Percentiles rank a stretch among this genome's conserved stretches.
phyloP scores from a whole-genome alignment of 306 rosid species.

The Trifolium fragiferum region DNA sequence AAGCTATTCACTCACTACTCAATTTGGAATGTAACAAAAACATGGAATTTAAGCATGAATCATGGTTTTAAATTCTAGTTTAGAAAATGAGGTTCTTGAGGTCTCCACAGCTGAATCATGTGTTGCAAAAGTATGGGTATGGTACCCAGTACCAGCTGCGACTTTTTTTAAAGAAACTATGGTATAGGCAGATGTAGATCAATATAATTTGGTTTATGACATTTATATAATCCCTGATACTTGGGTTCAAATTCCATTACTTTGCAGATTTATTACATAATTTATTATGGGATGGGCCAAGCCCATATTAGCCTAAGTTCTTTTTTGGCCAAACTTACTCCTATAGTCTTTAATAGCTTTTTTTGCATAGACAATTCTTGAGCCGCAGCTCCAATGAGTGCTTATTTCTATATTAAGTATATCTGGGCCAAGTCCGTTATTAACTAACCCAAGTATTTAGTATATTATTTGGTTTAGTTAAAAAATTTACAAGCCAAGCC shows the following conservation, averaged over 20 bases:
- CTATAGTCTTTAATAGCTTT: too few relatives aligned
- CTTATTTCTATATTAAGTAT: conserved; percentile 3
- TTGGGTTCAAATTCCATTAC: not conserved
- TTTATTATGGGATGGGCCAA: not conserved
- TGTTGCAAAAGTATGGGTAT: not conserved
- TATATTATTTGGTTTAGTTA: not conserved
- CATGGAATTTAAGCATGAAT: not conserved
- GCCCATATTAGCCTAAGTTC: not conserved
- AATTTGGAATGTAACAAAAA: conserved; percentile 1
- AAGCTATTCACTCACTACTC: not conserved
- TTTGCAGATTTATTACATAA: not conserved
- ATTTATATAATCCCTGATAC: not conserved
- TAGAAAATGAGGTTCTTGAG: not conserved
- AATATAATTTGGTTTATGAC: not conserved
- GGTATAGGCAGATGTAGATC: not conserved
- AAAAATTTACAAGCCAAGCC: not conserved
- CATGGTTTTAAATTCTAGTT: not conserved
- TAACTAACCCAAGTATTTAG: not conserved
- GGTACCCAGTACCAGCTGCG: not conserved
- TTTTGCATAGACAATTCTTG: too few relatives aligned
- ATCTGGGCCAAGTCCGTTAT: not conserved
- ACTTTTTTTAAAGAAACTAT: not conserved
- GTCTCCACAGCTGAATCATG: not conserved
- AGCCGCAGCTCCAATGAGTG: not conserved
- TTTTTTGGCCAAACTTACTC: too few relatives aligned